A percentile compares a stretch with the other conserved stretches of the same genome.
Conservation (phyloP, 2,329 filamentous ascomycete species). For the Alternaria longipes region DNA sequence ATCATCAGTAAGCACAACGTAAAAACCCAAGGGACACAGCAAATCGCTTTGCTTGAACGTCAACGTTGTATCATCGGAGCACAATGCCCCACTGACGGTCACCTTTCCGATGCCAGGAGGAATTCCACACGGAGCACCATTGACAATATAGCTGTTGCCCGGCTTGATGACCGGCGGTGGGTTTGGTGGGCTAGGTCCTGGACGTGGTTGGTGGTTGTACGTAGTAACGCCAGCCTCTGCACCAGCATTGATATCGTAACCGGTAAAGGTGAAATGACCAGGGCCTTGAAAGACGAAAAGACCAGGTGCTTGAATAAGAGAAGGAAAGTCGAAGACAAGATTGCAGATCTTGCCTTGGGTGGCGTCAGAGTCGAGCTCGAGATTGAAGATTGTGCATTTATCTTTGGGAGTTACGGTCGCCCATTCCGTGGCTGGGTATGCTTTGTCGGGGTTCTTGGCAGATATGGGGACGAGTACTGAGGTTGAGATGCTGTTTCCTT, state of each 20-base stretch:
- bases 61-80: constrained; percentile 33
- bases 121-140: constrained; percentile 33
- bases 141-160: constrained; percentile 37
- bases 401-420: constrained; percentile 38
- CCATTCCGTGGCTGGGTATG: constrained; percentile 26
- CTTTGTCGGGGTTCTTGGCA: constrained; percentile 26
- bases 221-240: constrained; percentile 31
- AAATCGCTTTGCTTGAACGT: constrained; percentile 32
- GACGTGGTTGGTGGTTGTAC: constrained; percentile 34
- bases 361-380: constrained; percentile 29
- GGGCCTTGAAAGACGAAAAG: constrained; percentile 41
- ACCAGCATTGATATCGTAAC: constrained; percentile 33
- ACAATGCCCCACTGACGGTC: constrained; percentile 33
- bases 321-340: constrained; percentile 43
- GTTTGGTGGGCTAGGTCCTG: constrained; percentile 30
- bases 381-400: constrained; percentile 45
- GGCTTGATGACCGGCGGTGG: constrained; percentile 31
- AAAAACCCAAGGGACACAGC: constrained; percentile 39
- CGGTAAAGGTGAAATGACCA: constrained; percentile 37
- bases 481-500: constrained; percentile 26
- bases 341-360: constrained; percentile 41
- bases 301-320: constrained; percentile 22
- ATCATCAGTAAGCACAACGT: constrained; percentile 37
- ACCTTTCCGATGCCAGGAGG: constrained; percentile 27
- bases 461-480: constrained; percentile 35